Percentiles rank a stretch among this genome's conserved stretches.
Evolutionary conservation across 345 rosid genomes (phyloP).

Genomic region (Hypericum androsaemum): DNA sequence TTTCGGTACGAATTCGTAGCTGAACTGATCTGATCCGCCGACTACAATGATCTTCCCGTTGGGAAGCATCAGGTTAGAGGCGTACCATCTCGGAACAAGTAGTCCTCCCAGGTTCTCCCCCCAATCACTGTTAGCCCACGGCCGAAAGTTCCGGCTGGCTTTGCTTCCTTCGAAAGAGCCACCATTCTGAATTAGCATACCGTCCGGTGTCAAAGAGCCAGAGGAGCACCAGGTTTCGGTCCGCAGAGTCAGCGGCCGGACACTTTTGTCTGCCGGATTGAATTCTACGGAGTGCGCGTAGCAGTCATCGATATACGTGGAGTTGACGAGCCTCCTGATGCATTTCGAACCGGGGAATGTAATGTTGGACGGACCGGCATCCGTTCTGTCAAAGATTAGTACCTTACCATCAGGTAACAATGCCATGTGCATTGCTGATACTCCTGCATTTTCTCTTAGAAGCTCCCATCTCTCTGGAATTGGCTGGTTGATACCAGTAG

Average conservation of each 20-base stretch:
- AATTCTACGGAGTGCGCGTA: background rate
- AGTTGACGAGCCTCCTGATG: background rate
- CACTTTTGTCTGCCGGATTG: background rate
- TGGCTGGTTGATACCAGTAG: too few relatives aligned
- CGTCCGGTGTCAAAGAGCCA: background rate
- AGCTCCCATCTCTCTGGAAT: background rate
- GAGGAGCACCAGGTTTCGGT: conserved; percentile 1
- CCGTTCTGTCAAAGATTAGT: background rate
- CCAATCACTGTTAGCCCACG: background rate
- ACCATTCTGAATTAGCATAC: background rate
- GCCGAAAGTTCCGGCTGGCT: background rate
- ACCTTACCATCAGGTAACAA: background rate
- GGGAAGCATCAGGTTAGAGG: too few relatives aligned
- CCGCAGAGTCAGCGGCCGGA: background rate
- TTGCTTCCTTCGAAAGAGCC: background rate
- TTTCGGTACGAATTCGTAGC: too few relatives aligned
- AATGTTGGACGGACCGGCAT: background rate
- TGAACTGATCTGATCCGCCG: too few relatives aligned
- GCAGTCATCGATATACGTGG: background rate
- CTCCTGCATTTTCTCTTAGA: background rate
- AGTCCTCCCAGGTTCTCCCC: background rate
- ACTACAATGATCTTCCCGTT: too few relatives aligned
- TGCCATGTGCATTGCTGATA: background rate
- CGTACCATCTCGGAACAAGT: too few relatives aligned
- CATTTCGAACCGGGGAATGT: background rate